These are phyloP conservation scores for Aristolochia californica DNA, from an alignment of 164 flowering plant species.

Conservation along the genomic window DNA sequence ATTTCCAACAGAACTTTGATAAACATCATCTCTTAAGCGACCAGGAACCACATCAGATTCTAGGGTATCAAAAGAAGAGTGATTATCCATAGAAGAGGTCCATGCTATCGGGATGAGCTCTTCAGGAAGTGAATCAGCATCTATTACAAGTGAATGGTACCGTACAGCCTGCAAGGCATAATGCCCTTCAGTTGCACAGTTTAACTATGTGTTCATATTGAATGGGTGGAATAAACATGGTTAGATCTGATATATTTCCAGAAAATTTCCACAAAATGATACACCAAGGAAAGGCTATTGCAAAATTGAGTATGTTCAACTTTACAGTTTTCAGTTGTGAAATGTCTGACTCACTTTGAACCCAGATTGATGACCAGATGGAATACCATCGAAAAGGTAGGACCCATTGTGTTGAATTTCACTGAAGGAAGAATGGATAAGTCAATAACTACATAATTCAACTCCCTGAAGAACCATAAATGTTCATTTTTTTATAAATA, in stretches of 20 bases:
- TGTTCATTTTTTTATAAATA: background rate
- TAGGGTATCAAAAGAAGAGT: constrained; percentile 35
- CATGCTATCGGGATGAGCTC: constrained; percentile 90
- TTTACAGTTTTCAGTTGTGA: too few species aligned
- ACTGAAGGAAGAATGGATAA: constrained; percentile 32
- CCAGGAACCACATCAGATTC: constrained; percentile 14
- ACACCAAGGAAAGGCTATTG: too few species aligned
- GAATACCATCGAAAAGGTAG: constrained; percentile 58
- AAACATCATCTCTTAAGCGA: constrained; percentile 15
- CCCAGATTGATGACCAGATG: constrained; percentile 86
- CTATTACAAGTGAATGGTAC: constrained; percentile 87
- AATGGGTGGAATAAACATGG: too few species aligned
- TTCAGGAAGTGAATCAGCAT: constrained; percentile 62
- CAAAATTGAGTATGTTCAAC: too few species aligned
- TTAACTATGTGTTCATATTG: background rate
- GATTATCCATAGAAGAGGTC: constrained; percentile 44
- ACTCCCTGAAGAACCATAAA: background rate
- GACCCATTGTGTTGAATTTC: constrained; percentile 78
- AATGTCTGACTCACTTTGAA: constrained; percentile 55
- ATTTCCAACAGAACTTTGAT: constrained; percentile 8
- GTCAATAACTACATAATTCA: constrained; percentile 3
- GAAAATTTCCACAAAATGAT: too few species aligned
- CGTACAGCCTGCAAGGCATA: constrained; percentile 70
- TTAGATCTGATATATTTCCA: too few species aligned
- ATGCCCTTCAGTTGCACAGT: constrained; percentile 5